phyloP scores from a whole-genome alignment of 73 alveolate species.

The Paramecium caudatum region DNA sequence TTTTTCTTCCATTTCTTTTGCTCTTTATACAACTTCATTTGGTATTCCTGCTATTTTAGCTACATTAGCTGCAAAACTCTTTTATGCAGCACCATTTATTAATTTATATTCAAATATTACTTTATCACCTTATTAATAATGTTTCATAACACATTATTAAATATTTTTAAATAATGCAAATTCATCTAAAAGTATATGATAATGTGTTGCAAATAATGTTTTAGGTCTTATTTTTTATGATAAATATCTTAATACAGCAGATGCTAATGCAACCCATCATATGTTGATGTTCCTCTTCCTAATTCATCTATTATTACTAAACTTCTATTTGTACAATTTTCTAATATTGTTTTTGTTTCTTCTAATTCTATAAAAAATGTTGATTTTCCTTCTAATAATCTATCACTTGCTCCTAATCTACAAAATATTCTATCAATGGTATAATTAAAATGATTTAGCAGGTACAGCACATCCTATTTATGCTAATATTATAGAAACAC shows the following conservation, averaged over 20 bases:
- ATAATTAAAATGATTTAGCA: slow-evolving; percentile 84
- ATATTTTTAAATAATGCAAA: slow-evolving; percentile 85
- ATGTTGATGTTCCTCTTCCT: slow-evolving; percentile 96
- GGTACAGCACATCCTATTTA: slow-evolving; percentile 94
- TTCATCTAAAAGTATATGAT: slow-evolving; percentile 94
- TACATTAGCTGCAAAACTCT: slow-evolving; percentile 85
- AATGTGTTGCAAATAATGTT: slow-evolving; percentile 96
- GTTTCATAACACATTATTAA: slow-evolving; percentile 87
- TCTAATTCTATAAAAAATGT: slow-evolving; percentile 94
- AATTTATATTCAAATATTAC: slow-evolving; percentile 93
- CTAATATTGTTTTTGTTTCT: slow-evolving; percentile 87
- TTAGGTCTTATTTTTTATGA: slow-evolving; percentile 86
- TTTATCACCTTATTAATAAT: slow-evolving; percentile 79
- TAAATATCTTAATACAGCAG: slow-evolving; percentile 86
- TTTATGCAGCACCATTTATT: slow-evolving; percentile 91
- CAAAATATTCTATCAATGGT: slow-evolving; percentile 95
- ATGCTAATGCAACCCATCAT: slow-evolving; percentile 96
- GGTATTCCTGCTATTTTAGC: slow-evolving; percentile 97
- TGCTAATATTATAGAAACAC: slow-evolving; percentile 92
- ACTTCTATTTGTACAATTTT: slow-evolving; percentile 87
- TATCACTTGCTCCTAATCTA: slow-evolving; percentile 95
- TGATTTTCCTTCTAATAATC: slow-evolving; percentile 95
- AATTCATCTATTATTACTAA: slow-evolving; percentile 94
- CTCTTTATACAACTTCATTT: slow-evolving; percentile 76
- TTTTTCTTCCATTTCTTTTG: slow-evolving; percentile 72